These are phyloP conservation scores for Sarocladiaceae sp. DNA, from an alignment of 2,329 filamentous ascomycete genomes.

Conservation along the genomic window DNA sequence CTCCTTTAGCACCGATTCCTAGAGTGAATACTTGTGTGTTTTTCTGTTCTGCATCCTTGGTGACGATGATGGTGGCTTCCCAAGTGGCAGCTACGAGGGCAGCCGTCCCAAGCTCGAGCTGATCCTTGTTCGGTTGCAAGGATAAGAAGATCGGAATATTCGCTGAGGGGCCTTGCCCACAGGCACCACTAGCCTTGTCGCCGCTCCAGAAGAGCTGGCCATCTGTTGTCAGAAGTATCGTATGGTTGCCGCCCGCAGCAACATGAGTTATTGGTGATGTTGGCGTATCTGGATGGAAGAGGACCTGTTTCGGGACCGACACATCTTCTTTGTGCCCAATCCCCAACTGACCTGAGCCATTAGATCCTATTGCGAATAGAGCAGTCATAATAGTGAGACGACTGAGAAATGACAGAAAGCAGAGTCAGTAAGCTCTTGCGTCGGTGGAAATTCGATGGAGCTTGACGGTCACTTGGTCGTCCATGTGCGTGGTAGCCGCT, in stretches of 20 bases:
- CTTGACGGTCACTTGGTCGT: too few relatives aligned
- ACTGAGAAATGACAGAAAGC: background rate
- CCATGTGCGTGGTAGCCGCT: background rate
- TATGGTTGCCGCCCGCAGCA: slow-evolving; percentile 78
- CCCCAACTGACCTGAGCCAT: slow-evolving; percentile 69
- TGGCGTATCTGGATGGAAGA: slow-evolving; percentile 42
- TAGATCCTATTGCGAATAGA: slow-evolving; percentile 67
- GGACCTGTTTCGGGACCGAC: slow-evolving; percentile 55
- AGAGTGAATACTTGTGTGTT: slow-evolving; percentile 52
- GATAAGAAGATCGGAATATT: slow-evolving; percentile 32
- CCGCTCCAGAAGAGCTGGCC: slow-evolving; percentile 62
- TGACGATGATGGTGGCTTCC: slow-evolving; percentile 63
- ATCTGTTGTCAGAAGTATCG: slow-evolving; percentile 58
- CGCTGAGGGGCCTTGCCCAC: slow-evolving; percentile 34
- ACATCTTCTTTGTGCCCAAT: slow-evolving; percentile 67
- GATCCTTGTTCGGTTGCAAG: slow-evolving; percentile 26
- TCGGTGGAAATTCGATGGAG: background rate
- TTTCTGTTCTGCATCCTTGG: slow-evolving; percentile 34
- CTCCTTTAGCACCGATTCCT: slow-evolving; percentile 64
- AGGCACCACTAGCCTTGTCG: slow-evolving; percentile 48
- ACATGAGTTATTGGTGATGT: slow-evolving; percentile 31
- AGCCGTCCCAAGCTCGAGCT: slow-evolving; percentile 21
- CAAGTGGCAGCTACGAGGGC: slow-evolving; percentile 64
- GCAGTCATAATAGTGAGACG: slow-evolving; percentile 31
- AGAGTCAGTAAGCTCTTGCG: background rate